These are phyloP conservation scores for Sphaerulina musiva DNA, from an alignment of 2,329 filamentous ascomycete genomes.

Conservation along the genomic window DNA sequence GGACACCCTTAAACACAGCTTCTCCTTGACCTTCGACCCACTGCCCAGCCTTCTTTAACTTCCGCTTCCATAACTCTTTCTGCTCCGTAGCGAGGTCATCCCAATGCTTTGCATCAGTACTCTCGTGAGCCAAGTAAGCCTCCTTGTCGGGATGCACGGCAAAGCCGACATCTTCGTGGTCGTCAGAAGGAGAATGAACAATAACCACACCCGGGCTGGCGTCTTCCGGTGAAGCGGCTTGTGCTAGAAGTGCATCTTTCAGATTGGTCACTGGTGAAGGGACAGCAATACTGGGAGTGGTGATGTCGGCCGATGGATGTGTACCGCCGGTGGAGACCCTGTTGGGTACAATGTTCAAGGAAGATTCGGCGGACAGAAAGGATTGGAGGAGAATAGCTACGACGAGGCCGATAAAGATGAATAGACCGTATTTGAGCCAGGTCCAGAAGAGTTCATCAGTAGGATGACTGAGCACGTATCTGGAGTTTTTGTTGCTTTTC, in stretches of 20 bases:
- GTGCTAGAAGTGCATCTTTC: constrained; percentile 15
- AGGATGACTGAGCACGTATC: constrained; percentile 61
- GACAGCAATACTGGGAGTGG: constrained; percentile 5
- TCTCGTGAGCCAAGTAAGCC: constrained; percentile 39
- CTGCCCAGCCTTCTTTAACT: constrained; percentile 62
- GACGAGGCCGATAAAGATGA: constrained; percentile 56
- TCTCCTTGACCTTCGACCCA: constrained; percentile 78
- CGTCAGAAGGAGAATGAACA: constrained; percentile 32
- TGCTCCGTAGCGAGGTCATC: constrained; percentile 61
- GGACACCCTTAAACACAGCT: constrained; percentile 64
- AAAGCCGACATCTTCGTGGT: constrained; percentile 32
- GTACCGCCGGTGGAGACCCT: constrained; percentile 32
- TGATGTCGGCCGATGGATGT: constrained; percentile 6
- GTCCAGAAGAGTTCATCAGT: constrained; percentile 50
- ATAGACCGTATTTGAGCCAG: constrained; percentile 49
- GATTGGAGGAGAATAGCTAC: constrained; percentile 57
- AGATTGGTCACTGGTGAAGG: constrained; percentile 6
- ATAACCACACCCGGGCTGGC: constrained; percentile 33
- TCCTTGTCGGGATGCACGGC: constrained; percentile 35
- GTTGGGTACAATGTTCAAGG: constrained; percentile 41
- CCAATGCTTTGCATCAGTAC: constrained; percentile 55
- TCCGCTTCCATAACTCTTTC: constrained; percentile 61
- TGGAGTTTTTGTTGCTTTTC: constrained; percentile 46
- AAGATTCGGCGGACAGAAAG: constrained; percentile 46
- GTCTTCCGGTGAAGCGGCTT: constrained; percentile 20